Base-by-base conservation (phyloP, 176 grass and related monocot species). In the Eleusine indica region DNA sequence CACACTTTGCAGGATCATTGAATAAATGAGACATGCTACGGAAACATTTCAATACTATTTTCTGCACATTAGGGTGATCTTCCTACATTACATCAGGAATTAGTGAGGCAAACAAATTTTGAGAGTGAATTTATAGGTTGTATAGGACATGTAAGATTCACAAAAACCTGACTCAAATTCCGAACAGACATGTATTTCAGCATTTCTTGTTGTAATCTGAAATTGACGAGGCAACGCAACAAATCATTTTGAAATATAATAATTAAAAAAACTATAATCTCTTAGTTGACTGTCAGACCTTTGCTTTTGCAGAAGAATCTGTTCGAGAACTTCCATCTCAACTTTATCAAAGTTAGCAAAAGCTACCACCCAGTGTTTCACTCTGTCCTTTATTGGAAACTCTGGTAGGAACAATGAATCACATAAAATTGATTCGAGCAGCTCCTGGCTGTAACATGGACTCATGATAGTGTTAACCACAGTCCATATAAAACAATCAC, bases 191-290 rank as follows among this genome's bases (percentile, higher is more conserved):
- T 87, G 85, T 96, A 99, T 73, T 96, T 99, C 71, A 94, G 84
- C 89, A 99, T 90, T 91, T 99, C 97, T 88, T 96, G 97, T 83
- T 99, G 97, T 85, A 99, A 70, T 86, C 97, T 99, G 89, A 79
- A 46, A 46, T 84, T 88, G 86, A n/a, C 68, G 58, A 42, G 66
- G 54, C 22, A 54, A 87, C 57, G 7, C 44, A 46, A 46, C 47
- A 86, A 53, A 87, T 83, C 47, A 89, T 49, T 9, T 46, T 46
- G 78, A 83, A 32, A 80, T 69, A 85, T 87, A 52, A 86, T 54
- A 39, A 17, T 25, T 25, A 25, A 25, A 25, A 25, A 48, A 39
- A 72, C 43, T 70, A 87, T 61, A 42, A 16, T 70, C 18, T 41
- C 21, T 79, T 5, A 29, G 67, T 4, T 51, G 8, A 73, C 12